Base-by-base conservation (phyloP, 2,329 filamentous ascomycete species). In the Phialocephala sp. region DNA sequence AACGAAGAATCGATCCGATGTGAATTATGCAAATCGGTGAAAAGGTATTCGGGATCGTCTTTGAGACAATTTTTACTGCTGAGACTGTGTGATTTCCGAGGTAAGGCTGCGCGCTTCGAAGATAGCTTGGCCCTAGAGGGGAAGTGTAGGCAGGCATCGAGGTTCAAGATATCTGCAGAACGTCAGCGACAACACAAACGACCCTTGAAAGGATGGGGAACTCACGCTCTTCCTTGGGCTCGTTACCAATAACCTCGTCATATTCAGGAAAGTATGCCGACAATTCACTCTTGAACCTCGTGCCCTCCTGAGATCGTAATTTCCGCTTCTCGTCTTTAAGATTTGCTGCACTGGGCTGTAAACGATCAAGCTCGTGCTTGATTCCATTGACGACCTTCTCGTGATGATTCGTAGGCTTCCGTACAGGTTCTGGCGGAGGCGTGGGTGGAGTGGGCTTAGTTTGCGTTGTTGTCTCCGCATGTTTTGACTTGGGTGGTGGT, bases 201-300 rank as follows among this genome's bases (percentile, higher is more conserved):
- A n/a, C 45, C 45, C 18, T 55, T 1, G 47, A n/a, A 27, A 52
- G 39, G 32, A 36, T 50, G 36, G 15, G 59, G 57, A 36, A 82
- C 87, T 77, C 85, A 94, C 93, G 90, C 72, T 90, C 83, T 79
- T 94, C 90, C 73, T 90, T 90, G 45, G 89, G 87, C 69, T 92
- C 89, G 76, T 96, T 92, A 68, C 92, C 93, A 79, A 98, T 93
- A 71, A 97, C 87, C 76, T 97, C 92, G 79, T 97, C 94, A 78
- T 97, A 98, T 75, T 96, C 94, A 60, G 91, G 89, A 75, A 98
- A 97, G 80, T 97, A 98, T 57, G 88, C 86, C 43, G 93, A 90
- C 67, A 98, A 84, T 76, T 97, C 94, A 79, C 93, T 97, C 83
- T 96, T 97, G 80, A 93, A 90, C 72, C 92, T 86, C 60, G 90